phyloP scores from a whole-genome alignment of 2,329 filamentous ascomycete genomes.

The Paracamarosporium sp. region DNA sequence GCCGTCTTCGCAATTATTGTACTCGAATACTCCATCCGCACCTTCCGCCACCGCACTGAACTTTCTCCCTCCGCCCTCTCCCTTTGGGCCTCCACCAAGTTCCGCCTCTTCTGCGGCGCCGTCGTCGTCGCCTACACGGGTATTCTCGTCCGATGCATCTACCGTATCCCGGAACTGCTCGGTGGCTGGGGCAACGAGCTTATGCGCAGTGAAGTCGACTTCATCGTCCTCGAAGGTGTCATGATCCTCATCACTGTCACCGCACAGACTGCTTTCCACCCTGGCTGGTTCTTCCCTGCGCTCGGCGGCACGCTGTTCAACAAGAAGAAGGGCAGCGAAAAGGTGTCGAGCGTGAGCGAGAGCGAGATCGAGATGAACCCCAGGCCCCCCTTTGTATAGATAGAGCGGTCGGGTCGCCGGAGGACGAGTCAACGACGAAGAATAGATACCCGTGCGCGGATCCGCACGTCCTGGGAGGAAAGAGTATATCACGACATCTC shows the following conservation, averaged over 20 bases:
- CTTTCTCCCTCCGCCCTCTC: conserved; percentile 16
- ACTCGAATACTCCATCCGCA: conserved; percentile 39
- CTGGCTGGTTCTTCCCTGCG: conserved; percentile 39
- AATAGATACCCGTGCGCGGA: neutral
- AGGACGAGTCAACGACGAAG: neutral
- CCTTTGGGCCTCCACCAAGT: conserved; percentile 19
- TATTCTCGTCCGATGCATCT: conserved; percentile 55
- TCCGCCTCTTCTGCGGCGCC: conserved; percentile 30
- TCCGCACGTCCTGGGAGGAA: too few relatives aligned
- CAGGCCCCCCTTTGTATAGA: neutral
- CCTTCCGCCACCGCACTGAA: conserved; percentile 21
- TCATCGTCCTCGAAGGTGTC: conserved; percentile 58
- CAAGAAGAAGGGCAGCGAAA: neutral
- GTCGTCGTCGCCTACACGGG: conserved; percentile 48
- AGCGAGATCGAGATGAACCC: conserved; percentile 4
- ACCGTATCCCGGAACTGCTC: conserved; percentile 55
- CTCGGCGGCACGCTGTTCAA: neutral
- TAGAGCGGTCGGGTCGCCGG: neutral
- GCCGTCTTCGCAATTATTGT: conserved; percentile 54
- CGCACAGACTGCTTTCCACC: conserved; percentile 55
- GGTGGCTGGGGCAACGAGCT: conserved; percentile 51
- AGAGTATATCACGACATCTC: too few relatives aligned
- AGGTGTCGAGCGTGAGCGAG: neutral
- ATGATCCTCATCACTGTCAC: conserved; percentile 57
- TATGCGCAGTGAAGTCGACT: conserved; percentile 55